A percentile compares a stretch with the other conserved stretches of the same genome.
Conservation (phyloP, 768 basidiomycete genomes). For the Rhizopogon salebrosus region DNA sequence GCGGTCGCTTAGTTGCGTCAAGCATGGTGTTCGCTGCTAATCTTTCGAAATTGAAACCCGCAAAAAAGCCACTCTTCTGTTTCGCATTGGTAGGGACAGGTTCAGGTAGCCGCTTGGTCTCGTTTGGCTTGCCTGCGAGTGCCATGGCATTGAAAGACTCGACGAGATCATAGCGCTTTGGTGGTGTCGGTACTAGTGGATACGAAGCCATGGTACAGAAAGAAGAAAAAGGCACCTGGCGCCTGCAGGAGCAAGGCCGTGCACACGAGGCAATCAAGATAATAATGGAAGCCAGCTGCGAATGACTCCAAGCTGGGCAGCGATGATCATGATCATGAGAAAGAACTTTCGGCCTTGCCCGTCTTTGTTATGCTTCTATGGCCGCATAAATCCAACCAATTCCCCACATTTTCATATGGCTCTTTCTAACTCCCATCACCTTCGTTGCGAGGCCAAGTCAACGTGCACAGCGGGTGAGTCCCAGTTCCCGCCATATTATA, state of each 20-base stretch:
- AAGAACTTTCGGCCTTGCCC: slow-evolving; percentile 6
- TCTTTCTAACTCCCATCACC: neutral
- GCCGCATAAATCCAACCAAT: neutral
- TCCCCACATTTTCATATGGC: neutral
- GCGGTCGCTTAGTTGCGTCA: slow-evolving; percentile 7
- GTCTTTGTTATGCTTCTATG: neutral
- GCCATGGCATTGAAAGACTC: slow-evolving; percentile 29
- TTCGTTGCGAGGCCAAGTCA: no score
- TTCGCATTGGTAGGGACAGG: neutral
- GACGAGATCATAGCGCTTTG: slow-evolving; percentile 22
- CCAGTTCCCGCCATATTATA: neutral
- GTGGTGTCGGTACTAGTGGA: slow-evolving; percentile 9
- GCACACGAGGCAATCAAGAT: slow-evolving; percentile 1
- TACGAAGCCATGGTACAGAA: neutral
- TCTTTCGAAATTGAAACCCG: slow-evolving; percentile 38
- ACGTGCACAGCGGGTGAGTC: no score
- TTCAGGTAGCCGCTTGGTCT: slow-evolving; percentile 13
- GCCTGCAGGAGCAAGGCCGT: slow-evolving; percentile 2
- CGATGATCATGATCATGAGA: slow-evolving; percentile 13
- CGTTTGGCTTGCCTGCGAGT: slow-evolving; percentile 18
- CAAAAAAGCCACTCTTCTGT: slow-evolving; percentile 33
- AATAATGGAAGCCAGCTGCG: slow-evolving; percentile 9
- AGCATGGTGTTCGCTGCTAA: slow-evolving; percentile 6
- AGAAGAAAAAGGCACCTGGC: neutral
- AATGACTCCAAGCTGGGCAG: slow-evolving; percentile 13